Evolutionary conservation across 192 early-diverging fungal genomes (phyloP), one percentile per base, ranked within the genome.

Genomic region (Phycomyces nitens): DNA sequence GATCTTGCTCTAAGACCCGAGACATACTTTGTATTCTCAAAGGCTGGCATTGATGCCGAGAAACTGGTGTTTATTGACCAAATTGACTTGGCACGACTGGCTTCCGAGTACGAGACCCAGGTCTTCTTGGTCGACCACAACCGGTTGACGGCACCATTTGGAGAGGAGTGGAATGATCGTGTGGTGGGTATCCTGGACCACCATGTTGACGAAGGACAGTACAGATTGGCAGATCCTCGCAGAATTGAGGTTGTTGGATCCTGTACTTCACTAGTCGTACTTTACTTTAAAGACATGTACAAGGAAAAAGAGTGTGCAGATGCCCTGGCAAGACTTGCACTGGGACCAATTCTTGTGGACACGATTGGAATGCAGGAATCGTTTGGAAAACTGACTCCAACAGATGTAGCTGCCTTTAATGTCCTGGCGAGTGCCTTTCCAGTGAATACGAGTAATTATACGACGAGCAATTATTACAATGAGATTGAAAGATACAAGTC

Each of bases 91-190:
- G 43, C 61, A 12, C 5, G 21, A 5, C 3, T 20, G 44, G 52
- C 16, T 10, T 52, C 57, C 15, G 11, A 27, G 12, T 40, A 61
- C 58, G 55, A 61, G n/a, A 5, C 73, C 10, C 60, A 71, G 1
- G 42, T 89, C 20, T 64, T 86, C 56, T 66, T 92, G 4, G 76
- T 85, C 8, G 89, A 92, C 57, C 89, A 92, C 56, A 92, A 92
- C 69, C 65, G 73, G n/a, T 63, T 90, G 60, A 50, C 73, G 12
- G 43, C 63, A 56, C 52, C 76, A 56, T 56, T 78, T 53, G 24
- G 71, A 50, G 44, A 42, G 0, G 22, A 26, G 0, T 50, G 41
- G 61, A 24, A 53, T 1, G 68, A 68, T 14, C 27, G 22, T 49
- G 80, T 91, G 11, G 65, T 76, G 1, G 84, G 84, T 10, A 60